A percentile compares a stretch with the other conserved stretches of the same genome.
phyloP scores from a whole-genome alignment of 2,329 filamentous ascomycete species.

The Gremmenia infestans region DNA sequence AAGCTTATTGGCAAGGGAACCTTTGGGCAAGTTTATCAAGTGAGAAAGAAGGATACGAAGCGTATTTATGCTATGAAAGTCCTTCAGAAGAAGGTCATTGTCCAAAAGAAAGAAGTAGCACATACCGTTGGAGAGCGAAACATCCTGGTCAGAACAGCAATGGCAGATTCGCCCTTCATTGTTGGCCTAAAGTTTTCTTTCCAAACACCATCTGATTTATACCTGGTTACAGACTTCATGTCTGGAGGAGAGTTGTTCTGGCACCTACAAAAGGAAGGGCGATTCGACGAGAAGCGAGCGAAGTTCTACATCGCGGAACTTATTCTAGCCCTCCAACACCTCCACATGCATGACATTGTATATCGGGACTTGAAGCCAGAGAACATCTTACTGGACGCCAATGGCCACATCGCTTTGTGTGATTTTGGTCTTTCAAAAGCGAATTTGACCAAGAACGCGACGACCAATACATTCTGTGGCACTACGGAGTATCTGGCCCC shows the following conservation, averaged over 20 bases:
- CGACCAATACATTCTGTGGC: constrained; percentile 97
- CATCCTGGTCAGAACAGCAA: constrained; percentile 93
- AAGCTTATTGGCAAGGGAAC: constrained; percentile 97
- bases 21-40: constrained; percentile 97
- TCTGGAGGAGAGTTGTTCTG: constrained; percentile 97
- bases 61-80: constrained; percentile 99
- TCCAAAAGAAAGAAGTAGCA: constrained; percentile 98
- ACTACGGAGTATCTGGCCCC: constrained; percentile 97
- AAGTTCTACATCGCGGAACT: constrained; percentile 99
- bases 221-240: constrained; percentile 99
- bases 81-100: constrained; percentile 97
- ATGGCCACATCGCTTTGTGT: constrained; percentile 94
- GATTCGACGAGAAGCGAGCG: constrained; percentile 88
- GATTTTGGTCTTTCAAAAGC: constrained; percentile 98
- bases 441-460: constrained; percentile 93
- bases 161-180: constrained; percentile 93
- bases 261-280: constrained; percentile 95
- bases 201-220: constrained; percentile 93
- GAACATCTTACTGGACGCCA: constrained; percentile 94
- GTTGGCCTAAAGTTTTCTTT: constrained; percentile 98
- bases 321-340: constrained; percentile 88
- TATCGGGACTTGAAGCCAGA: constrained; percentile 97
- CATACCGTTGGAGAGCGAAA: constrained; percentile 97
- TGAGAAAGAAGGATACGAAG: constrained; percentile 92
- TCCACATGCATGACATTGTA: constrained; percentile 96